Evolutionary conservation across 1,284 basidiomycete genomes (phyloP), one percentile per base, ranked within the genome.

Genomic region (Sporisorium graminicola): DNA sequence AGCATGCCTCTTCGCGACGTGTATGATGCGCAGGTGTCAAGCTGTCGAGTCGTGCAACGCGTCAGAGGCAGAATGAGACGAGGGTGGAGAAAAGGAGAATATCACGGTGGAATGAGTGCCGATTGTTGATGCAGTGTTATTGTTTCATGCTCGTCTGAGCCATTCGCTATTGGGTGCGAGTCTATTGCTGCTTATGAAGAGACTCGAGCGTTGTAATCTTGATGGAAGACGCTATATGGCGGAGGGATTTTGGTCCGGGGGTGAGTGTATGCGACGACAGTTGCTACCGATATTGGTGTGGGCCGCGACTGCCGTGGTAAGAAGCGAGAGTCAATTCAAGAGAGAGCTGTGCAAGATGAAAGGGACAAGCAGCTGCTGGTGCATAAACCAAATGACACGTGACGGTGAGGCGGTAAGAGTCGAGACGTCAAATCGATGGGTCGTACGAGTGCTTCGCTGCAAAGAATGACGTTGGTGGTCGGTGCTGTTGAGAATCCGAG

Each of bases 61-160:
- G n/a, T n/a, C n/a, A 22, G 16, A 46, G 22, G 22, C 3, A 16
- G n/a, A 1, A 16, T n/a, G 26, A 9, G 13, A 47, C 13, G n/a
- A n/a, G 26, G 54, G 13, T 3, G 22, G 24, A 13, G 9, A 24
- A 24, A 16, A 18, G 35, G 26, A n/a, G n/a, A n/a, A n/a, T n/a
- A n/a, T n/a, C 53, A 61, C 51, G 42, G 16, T 9, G 13, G 27
- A 22, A 20, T 51, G 10, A 13, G 43, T n/a, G 43, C 24, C 31
- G 59, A 27, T 29, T n/a, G 18, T 40, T 4, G 37, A 18, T 40
- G 16, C n/a, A 22, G 3, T 24, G 29, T 27, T 55, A 62, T 27
- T 8, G 43, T 54, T 47, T 12, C 59, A 62, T 62, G 52, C 59
- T 42, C 51, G 59, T 42, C 47, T 16, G 52, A 54, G 52, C 51